Conservation (phyloP, 345 rosid genomes). For the Mangifera indica region DNA sequence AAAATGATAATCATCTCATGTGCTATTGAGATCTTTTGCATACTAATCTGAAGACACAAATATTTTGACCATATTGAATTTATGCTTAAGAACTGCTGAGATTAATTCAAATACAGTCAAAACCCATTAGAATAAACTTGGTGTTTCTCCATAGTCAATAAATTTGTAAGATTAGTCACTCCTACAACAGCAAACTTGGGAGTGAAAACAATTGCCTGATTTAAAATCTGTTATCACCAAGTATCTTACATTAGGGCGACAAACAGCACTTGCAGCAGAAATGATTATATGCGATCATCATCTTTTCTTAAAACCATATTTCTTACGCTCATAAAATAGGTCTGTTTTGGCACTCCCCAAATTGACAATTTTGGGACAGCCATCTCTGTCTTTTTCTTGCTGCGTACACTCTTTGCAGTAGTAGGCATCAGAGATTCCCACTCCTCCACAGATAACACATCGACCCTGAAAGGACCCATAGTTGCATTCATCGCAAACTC, state of each 20-base stretch:
- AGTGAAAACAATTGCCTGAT: not conserved
- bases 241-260: not conserved
- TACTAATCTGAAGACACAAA: not conserved
- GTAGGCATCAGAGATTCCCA: constrained; percentile 53
- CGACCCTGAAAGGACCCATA: constrained; percentile 51
- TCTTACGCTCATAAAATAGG: constrained; percentile 43
- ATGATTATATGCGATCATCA: constrained; percentile 13
- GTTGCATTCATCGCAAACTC: constrained; percentile 49
- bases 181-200: not conserved
- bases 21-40: not conserved
- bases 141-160: not conserved
- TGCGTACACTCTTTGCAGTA: constrained; percentile 52
- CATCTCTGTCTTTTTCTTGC: constrained; percentile 51
- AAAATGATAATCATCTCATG: too few relatives aligned
- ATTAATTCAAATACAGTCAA: not conserved
- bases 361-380: constrained; percentile 47
- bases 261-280: not conserved
- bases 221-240: not conserved
- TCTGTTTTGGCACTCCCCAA: constrained; percentile 46
- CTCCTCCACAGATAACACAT: constrained; percentile 49
- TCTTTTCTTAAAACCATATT: constrained; percentile 48
- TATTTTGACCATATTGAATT: not conserved
- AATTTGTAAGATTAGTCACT: not conserved
- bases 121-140: constrained; percentile 7
- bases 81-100: not conserved